Evolutionary conservation across 1,284 basidiomycete genomes (phyloP).

Genomic region (Wallemia hederae): DNA sequence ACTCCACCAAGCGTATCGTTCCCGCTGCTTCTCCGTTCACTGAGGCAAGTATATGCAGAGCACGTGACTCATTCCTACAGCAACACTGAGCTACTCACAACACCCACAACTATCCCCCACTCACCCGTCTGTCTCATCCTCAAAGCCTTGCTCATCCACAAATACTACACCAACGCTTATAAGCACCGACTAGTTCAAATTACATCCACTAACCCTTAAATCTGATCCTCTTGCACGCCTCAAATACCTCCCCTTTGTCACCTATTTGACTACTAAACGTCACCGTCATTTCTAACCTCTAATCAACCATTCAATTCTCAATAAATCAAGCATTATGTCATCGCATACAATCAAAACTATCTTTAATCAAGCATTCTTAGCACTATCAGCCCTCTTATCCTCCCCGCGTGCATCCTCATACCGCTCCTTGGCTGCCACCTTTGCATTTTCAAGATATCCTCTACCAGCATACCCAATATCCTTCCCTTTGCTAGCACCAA

Average conservation of each 20-base stretch:
- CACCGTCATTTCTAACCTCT: not conserved
- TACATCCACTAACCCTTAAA: not conserved
- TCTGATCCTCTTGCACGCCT: not conserved
- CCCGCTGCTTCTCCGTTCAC: not conserved
- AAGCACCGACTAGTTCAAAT: too few relatives aligned
- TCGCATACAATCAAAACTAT: too few relatives aligned
- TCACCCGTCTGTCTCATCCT: not conserved
- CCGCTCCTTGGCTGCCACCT: not conserved
- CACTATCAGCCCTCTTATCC: too few relatives aligned
- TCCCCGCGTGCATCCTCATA: not conserved
- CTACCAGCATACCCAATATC: conserved; percentile 11
- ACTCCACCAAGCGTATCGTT: not conserved
- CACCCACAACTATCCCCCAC: not conserved
- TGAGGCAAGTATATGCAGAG: not conserved
- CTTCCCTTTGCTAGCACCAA: conserved; percentile 62
- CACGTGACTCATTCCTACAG: not conserved
- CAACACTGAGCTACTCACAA: not conserved
- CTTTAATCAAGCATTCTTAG: too few relatives aligned
- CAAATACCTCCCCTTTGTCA: not conserved
- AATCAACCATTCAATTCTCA: not conserved
- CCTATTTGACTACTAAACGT: not conserved
- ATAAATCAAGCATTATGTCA: too few relatives aligned
- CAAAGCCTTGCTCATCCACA: not conserved
- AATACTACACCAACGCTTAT: not conserved
- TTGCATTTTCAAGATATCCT: not conserved